These are phyloP conservation scores for Scheffersomyces insectosa DNA, from an alignment of 1,139 yeast genomes.

Conservation along the genomic window DNA sequence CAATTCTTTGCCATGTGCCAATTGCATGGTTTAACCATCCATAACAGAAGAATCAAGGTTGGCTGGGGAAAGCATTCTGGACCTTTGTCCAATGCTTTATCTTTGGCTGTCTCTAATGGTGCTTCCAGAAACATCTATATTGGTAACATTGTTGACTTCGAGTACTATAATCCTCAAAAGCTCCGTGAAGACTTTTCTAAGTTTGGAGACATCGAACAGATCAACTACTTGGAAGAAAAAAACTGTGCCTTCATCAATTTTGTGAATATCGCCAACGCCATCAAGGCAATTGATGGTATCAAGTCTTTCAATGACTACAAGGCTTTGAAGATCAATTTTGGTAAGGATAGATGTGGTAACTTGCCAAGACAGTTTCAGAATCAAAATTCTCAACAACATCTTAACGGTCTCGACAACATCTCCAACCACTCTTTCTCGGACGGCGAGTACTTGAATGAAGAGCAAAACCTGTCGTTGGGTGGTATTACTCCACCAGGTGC, in stretches of 20 bases:
- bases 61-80: slow-evolving; percentile 99
- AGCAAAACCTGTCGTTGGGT: slow-evolving; percentile 10
- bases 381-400: slow-evolving; percentile 15
- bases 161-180: slow-evolving; percentile 54
- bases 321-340: slow-evolving; percentile 62
- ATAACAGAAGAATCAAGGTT: slow-evolving; percentile 76
- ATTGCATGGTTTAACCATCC: slow-evolving; percentile 77
- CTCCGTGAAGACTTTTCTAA: slow-evolving; percentile 65
- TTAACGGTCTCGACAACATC: slow-evolving; percentile 14
- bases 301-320: slow-evolving; percentile 41
- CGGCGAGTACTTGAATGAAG: slow-evolving; percentile 26
- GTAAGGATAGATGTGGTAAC: slow-evolving; percentile 92
- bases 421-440: slow-evolving; percentile 30
- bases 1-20: slow-evolving; percentile 89
- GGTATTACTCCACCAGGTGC: background rate
- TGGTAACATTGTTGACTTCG: slow-evolving; percentile 57
- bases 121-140: slow-evolving; percentile 91
- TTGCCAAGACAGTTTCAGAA: slow-evolving; percentile 58
- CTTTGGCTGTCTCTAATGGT: slow-evolving; percentile 88
- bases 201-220: slow-evolving; percentile 81
- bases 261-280: slow-evolving; percentile 78
- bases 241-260: slow-evolving; percentile 83
- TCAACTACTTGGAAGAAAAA: slow-evolving; percentile 75
- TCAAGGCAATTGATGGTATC: slow-evolving; percentile 72
- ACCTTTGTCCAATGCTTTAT: slow-evolving; percentile 76